phyloP scores from a whole-genome alignment of 2,329 filamentous ascomycete species.

The Pseudopyrenochaeta lycopersici region DNA sequence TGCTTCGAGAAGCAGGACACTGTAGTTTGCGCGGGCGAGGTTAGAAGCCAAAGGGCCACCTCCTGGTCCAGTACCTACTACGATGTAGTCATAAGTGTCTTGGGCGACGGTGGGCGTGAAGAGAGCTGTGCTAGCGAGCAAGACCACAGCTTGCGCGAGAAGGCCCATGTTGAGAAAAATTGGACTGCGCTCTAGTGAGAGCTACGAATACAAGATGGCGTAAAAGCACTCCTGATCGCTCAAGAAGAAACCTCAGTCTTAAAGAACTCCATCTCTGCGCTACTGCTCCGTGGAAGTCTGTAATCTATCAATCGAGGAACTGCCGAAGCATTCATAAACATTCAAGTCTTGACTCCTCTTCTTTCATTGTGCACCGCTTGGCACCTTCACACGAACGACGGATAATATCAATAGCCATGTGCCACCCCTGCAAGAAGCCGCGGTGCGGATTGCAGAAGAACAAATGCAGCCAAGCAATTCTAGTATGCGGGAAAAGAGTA shows the following conservation, averaged over 20 bases:
- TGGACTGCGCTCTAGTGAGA: background rate
- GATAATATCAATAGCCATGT: background rate
- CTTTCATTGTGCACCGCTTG: background rate
- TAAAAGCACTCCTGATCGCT: background rate
- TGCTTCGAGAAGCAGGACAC: constrained; percentile 67
- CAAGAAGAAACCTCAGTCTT: too few species aligned
- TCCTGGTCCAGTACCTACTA: constrained; percentile 61
- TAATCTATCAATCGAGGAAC: background rate
- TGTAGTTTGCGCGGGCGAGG: constrained; percentile 65
- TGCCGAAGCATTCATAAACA: background rate
- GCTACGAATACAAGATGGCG: background rate
- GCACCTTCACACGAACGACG: constrained; percentile 3
- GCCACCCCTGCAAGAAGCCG: background rate
- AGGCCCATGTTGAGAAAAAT: constrained; percentile 14
- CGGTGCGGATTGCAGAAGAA: background rate
- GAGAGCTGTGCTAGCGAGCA: constrained; percentile 11
- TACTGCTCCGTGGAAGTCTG: background rate
- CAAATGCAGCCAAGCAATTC: too few species aligned
- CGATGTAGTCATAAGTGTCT: constrained; percentile 65
- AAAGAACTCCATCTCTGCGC: too few species aligned
- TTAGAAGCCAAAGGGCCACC: constrained; percentile 53
- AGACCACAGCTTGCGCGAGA: constrained; percentile 13
- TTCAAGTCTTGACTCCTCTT: background rate
- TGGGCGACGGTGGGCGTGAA: constrained; percentile 9
- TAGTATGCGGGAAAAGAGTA: too few species aligned